Conservation (phyloP, 2,329 filamentous ascomycete species). For the Chrysosphaeria jannelii region DNA sequence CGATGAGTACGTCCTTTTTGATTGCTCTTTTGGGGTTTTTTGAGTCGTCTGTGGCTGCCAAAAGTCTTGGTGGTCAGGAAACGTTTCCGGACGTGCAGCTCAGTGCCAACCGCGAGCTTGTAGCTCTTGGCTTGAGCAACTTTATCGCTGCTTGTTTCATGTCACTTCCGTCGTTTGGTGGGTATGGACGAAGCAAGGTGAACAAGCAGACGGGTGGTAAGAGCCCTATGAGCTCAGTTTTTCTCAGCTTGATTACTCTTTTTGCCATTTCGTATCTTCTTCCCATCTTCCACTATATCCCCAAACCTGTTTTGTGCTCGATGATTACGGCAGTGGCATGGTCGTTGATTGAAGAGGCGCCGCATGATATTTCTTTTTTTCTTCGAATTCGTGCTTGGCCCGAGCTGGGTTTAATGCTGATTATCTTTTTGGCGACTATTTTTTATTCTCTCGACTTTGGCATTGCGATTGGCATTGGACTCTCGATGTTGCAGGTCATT, state of each 20-base stretch:
- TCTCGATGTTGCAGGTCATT: constrained; percentile 72
- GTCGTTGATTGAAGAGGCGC: constrained; percentile 82
- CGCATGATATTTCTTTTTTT: constrained; percentile 80
- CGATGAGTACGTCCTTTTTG: constrained; percentile 72
- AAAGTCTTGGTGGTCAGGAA: constrained; percentile 44
- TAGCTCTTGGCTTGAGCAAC: constrained; percentile 74
- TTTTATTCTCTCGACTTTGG: constrained; percentile 86
- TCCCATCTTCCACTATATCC: constrained; percentile 82
- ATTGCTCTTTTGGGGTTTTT: constrained; percentile 96
- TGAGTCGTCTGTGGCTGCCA: constrained; percentile 85
- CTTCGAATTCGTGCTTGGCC: constrained; percentile 56
- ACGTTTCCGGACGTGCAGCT: constrained; percentile 53
- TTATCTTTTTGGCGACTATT: constrained; percentile 76
- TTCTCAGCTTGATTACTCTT: constrained; percentile 57
- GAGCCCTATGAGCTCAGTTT: constrained; percentile 77
- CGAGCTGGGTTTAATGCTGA: constrained; percentile 59
- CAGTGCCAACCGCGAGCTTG: constrained; percentile 76
- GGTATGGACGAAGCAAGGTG: constrained; percentile 86
- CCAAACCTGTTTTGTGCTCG: constrained; percentile 74
- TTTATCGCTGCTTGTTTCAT: constrained; percentile 78
- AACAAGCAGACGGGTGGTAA: constrained; percentile 76
- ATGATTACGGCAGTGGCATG: constrained; percentile 93
- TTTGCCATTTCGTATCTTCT: constrained; percentile 55
- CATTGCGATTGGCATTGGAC: constrained; percentile 75
- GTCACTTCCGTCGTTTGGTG: constrained; percentile 78